Evolutionary conservation across 75 land plant species (phyloP).

Genomic region (Cryptomeria japonica): DNA sequence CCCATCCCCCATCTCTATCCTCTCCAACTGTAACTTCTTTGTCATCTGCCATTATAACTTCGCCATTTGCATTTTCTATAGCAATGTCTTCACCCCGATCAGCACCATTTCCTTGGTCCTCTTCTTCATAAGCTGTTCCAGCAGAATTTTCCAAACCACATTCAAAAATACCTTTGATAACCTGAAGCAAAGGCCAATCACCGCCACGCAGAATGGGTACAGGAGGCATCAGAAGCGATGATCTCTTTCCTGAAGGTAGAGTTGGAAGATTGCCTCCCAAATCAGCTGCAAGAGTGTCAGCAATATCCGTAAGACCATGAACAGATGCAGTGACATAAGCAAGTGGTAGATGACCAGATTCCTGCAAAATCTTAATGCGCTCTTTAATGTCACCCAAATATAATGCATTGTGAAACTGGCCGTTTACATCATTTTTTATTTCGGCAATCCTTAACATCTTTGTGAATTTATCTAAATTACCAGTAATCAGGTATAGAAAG

Average conservation of each 20-base stretch:
- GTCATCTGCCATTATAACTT: conserved; percentile 32
- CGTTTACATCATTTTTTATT: conserved; percentile 66
- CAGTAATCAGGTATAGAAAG: conserved; percentile 67
- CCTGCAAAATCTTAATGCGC: conserved; percentile 57
- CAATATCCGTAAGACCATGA: conserved; percentile 67
- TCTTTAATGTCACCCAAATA: conserved; percentile 67
- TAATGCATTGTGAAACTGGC: conserved; percentile 74
- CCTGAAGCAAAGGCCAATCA: conserved; percentile 74
- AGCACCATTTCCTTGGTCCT: conserved; percentile 42
- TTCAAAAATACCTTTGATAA: conserved; percentile 71
- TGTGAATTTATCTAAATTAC: conserved; percentile 53
- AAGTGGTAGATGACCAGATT: conserved; percentile 66
- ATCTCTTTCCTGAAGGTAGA: conserved; percentile 43
- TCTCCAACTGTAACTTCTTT: conserved; percentile 38
- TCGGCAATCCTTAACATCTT: conserved; percentile 69
- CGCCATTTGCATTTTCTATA: conserved; percentile 39
- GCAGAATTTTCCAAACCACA: conserved; percentile 54
- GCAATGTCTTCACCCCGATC: conserved; percentile 76
- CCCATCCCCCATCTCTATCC: conserved; percentile 73
- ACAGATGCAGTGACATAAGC: conserved; percentile 70
- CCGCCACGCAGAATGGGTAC: conserved; percentile 48
- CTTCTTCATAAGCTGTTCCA: conserved; percentile 41
- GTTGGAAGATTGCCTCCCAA: conserved; percentile 58
- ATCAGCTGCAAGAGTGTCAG: conserved; percentile 50
- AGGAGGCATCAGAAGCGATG: conserved; percentile 62